A percentile compares a stretch with the other conserved stretches of the same genome.
Evolutionary conservation across 2,329 filamentous ascomycete species (phyloP).

Genomic region (Microdochium paspali): DNA sequence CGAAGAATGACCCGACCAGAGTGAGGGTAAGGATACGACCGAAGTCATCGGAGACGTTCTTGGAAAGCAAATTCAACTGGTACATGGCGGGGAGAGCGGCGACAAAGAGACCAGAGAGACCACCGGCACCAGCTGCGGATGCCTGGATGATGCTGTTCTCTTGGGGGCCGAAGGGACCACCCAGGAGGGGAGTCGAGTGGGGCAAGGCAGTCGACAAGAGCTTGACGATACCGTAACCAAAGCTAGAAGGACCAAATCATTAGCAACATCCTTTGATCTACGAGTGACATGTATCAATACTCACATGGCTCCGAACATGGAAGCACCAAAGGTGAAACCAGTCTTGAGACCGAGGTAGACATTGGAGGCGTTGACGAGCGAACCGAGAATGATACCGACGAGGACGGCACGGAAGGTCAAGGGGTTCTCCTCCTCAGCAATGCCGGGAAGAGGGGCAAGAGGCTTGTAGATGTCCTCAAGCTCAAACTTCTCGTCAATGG

Average conservation of each 20-base stretch:
- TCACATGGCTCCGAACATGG: slow-evolving; percentile 40
- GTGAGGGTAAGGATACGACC: slow-evolving; percentile 50
- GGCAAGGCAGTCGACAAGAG: slow-evolving; percentile 38
- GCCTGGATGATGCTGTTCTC: slow-evolving; percentile 54
- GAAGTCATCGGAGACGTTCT: slow-evolving; percentile 44
- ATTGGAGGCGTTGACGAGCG: slow-evolving; percentile 52
- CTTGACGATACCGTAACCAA: slow-evolving; percentile 50
- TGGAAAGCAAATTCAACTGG: slow-evolving; percentile 38
- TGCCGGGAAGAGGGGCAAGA: slow-evolving; percentile 28
- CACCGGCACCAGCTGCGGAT: slow-evolving; percentile 48
- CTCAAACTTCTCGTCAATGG: slow-evolving; percentile 3
- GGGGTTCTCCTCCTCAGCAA: slow-evolving; percentile 35
- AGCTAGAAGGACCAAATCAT: slow-evolving; percentile 9
- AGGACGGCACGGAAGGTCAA: slow-evolving; percentile 46
- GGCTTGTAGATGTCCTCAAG: slow-evolving; percentile 27
- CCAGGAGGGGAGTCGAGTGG: slow-evolving; percentile 38
- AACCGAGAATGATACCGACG: slow-evolving; percentile 45
- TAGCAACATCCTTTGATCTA: background rate
- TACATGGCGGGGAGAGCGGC: slow-evolving; percentile 53
- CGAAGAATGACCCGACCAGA: slow-evolving; percentile 53
- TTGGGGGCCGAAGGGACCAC: slow-evolving; percentile 46
- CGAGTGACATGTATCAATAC: background rate
- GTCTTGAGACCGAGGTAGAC: slow-evolving; percentile 51
- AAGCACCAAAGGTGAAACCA: slow-evolving; percentile 38
- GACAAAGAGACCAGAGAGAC: slow-evolving; percentile 46